Evolutionary conservation across 176 grass and related monocot genomes (phyloP), one percentile per base, ranked within the genome.

Genomic region (Oryza punctata): DNA sequence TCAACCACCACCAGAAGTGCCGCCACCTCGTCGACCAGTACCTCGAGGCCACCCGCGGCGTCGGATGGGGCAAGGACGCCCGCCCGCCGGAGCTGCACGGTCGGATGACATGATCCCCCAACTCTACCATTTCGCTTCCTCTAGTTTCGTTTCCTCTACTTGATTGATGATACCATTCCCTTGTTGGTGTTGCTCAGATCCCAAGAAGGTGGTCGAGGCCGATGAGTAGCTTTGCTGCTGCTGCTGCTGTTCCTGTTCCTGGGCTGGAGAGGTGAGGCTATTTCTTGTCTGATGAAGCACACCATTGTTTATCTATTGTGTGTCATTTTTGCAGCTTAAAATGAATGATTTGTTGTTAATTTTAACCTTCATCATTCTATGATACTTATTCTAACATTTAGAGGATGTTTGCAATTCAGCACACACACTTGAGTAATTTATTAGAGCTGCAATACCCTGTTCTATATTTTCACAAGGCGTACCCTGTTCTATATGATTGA

Each of bases 1-100:
- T 98, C 72, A 98, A 95, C 85, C 96, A 98, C 81, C 87, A 81
- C 76, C 75, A 87, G n/a, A 98, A 98, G 64, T 98, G 96, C 86
- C 90, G 89, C 79, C 92, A 98, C 85, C 96, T 98, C 75, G 96
- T 93, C 69, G 86, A 93, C 72, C 91, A 98, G 85, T 98, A 98
- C 87, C 78, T 98, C 4, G 96, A 98, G 47, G 45, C 96, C 57
- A 98, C 93, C 72, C 90, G 93, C 72, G 93, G 91, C 72, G 77
- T 98, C 38, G 96, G 96, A 0, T 98, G 96, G 96, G 93, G 93
- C 87, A 98, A 98, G 87, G 93, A 98, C 35, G 43, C 57, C 27
- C 96, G 93, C 79, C 96, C 96, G 44, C 81, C 77, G 8, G 86
- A 91, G 28, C 75, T 95, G 65, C 96, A 98, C 35, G 96, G 93